Evolutionary conservation across 306 rosid species (phyloP).

Genomic region (Inga leiocalycina): DNA sequence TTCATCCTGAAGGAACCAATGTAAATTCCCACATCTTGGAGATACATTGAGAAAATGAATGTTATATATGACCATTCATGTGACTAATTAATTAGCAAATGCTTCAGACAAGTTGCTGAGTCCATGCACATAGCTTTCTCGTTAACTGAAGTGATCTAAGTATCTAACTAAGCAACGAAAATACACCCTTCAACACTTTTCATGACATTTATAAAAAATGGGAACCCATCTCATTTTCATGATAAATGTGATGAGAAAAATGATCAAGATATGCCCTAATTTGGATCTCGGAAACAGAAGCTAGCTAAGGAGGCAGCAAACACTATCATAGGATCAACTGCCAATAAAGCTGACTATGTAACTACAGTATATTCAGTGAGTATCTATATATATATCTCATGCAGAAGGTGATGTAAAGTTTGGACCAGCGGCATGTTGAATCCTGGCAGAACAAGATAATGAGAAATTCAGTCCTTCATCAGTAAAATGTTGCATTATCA

Average conservation of each 20-base stretch:
- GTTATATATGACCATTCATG: neutral
- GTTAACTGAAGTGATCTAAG: constrained; percentile 1
- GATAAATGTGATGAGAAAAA: constrained; percentile 8
- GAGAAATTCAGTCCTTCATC: neutral
- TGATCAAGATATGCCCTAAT: constrained; percentile 10
- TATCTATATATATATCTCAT: neutral
- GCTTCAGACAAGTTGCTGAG: constrained; percentile 18
- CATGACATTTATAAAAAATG: constrained; percentile 4
- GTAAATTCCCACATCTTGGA: neutral
- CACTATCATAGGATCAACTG: neutral
- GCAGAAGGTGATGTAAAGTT: constrained; percentile 2
- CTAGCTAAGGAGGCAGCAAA: constrained; percentile 1
- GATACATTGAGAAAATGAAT: neutral
- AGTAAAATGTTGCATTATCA: neutral
- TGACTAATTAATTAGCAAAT: neutral
- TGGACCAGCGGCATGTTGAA: neutral
- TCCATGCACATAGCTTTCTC: constrained; percentile 14
- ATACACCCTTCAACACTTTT: constrained; percentile 2
- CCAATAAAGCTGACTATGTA: neutral
- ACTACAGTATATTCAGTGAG: neutral
- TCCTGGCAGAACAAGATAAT: neutral
- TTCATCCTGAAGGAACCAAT: constrained; percentile 22
- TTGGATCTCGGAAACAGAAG: neutral
- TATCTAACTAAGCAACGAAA: neutral
- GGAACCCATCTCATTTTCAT: neutral